A percentile compares a stretch with the other conserved stretches of the same genome.
These are phyloP conservation scores for Leccinum incarnatum DNA, from an alignment of 768 basidiomycete species.

Conservation along the genomic window DNA sequence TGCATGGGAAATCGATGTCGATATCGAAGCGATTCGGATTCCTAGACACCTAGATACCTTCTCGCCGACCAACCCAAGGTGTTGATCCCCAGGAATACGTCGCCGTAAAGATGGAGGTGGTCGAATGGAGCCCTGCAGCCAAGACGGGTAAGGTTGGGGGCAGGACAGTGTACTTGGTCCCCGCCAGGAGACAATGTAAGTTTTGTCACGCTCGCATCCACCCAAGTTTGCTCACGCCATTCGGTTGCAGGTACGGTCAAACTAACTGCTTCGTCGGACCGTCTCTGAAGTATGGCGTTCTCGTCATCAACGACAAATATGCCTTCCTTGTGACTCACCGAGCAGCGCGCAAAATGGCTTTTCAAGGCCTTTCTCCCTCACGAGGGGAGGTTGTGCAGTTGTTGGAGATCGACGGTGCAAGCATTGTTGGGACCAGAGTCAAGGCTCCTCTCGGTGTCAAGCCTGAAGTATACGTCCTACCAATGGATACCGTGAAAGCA, in stretches of 20 bases:
- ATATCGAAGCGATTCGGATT: too few relatives aligned
- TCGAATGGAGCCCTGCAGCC: slow-evolving; percentile 75
- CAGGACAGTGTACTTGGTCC: slow-evolving; percentile 87
- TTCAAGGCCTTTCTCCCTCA: slow-evolving; percentile 77
- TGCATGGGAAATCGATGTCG: too few relatives aligned
- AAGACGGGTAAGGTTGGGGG: slow-evolving; percentile 65
- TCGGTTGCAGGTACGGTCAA: slow-evolving; percentile 79
- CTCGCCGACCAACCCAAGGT: slow-evolving; percentile 43
- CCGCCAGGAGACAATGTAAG: slow-evolving; percentile 96
- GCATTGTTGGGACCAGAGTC: slow-evolving; percentile 85
- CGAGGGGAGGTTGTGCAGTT: slow-evolving; percentile 74
- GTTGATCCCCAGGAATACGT: slow-evolving; percentile 96
- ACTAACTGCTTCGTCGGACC: slow-evolving; percentile 97
- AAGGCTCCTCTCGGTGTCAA: slow-evolving; percentile 81
- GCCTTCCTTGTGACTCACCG: slow-evolving; percentile 88
- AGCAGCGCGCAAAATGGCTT: slow-evolving; percentile 96
- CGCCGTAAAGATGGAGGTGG: slow-evolving; percentile 89
- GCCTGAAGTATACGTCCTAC: slow-evolving; percentile 89
- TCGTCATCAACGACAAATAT: slow-evolving; percentile 81
- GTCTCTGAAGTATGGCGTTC: slow-evolving; percentile 87
- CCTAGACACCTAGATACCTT: too few relatives aligned
- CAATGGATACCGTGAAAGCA: slow-evolving; percentile 98
- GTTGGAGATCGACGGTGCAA: slow-evolving; percentile 72
- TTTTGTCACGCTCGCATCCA: slow-evolving; percentile 5
- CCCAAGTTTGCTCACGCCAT: not conserved